These are phyloP conservation scores for Glycine latifolia DNA, from an alignment of 306 rosid species.

Conservation along the genomic window DNA sequence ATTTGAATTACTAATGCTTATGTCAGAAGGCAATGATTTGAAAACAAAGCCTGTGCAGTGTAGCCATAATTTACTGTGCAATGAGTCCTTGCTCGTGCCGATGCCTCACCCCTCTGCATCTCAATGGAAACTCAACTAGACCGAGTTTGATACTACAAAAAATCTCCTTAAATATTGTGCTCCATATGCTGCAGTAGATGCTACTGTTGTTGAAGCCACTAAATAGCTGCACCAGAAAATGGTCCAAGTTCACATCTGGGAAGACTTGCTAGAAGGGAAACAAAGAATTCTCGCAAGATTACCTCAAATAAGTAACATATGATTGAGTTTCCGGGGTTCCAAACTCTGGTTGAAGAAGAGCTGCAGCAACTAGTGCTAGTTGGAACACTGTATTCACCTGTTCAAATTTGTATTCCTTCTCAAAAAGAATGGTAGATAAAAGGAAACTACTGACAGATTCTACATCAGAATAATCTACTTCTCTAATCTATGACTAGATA, in stretches of 20 bases:
- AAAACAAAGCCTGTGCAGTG: background rate
- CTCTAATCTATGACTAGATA: background rate
- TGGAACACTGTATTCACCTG: slow-evolving; percentile 98
- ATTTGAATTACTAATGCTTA: background rate
- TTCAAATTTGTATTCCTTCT: slow-evolving; percentile 34
- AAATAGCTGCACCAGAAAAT: slow-evolving; percentile 71
- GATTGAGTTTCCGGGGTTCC: slow-evolving; percentile 77
- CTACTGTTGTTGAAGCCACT: slow-evolving; percentile 85
- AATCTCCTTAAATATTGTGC: slow-evolving; percentile 59
- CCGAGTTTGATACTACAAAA: slow-evolving; percentile 32
- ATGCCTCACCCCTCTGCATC: background rate
- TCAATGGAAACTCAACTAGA: slow-evolving; percentile 38
- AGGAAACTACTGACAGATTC: slow-evolving; percentile 11
- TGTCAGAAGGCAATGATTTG: background rate
- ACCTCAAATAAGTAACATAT: slow-evolving; percentile 79
- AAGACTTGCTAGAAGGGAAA: slow-evolving; percentile 42
- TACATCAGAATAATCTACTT: background rate
- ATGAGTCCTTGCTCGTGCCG: background rate
- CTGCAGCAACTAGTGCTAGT: slow-evolving; percentile 78
- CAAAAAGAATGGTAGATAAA: background rate
- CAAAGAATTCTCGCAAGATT: slow-evolving; percentile 1
- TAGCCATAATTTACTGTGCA: background rate
- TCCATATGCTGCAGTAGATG: slow-evolving; percentile 71
- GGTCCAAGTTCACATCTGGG: slow-evolving; percentile 30
- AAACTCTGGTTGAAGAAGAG: slow-evolving; percentile 90